Percentiles rank a stretch among this genome's conserved stretches.
These are phyloP conservation scores for Lactarius vividus DNA, from an alignment of 768 basidiomycete species.

Conservation along the genomic window DNA sequence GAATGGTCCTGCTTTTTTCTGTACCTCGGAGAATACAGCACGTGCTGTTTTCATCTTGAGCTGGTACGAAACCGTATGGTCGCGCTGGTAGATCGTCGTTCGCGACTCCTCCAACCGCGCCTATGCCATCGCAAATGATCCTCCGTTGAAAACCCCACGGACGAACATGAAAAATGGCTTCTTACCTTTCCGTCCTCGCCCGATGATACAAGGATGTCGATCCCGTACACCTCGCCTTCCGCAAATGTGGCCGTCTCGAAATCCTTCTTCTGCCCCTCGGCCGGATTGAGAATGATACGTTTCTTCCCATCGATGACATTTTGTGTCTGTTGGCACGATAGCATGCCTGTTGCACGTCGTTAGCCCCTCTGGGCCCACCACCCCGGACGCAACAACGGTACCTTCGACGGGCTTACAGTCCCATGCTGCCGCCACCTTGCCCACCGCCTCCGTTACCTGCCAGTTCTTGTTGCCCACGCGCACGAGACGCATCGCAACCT, in stretches of 20 bases:
- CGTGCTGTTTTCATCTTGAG: constrained; percentile 98
- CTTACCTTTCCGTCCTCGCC: constrained; percentile 87
- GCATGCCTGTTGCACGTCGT: constrained; percentile 62
- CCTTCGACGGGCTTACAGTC: constrained; percentile 95
- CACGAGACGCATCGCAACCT: constrained; percentile 86
- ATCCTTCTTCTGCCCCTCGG: constrained; percentile 78
- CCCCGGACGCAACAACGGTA: constrained; percentile 32
- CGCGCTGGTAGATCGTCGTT: constrained; percentile 92
- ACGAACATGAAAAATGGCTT: not conserved
- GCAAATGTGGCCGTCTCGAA: constrained; percentile 83
- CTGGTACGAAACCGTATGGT: constrained; percentile 83
- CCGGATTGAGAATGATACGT: constrained; percentile 88
- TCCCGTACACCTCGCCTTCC: constrained; percentile 93
- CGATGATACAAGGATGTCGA: constrained; percentile 87
- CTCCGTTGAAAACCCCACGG: constrained; percentile 1
- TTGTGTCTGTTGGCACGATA: constrained; percentile 92
- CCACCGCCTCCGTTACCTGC: constrained; percentile 85
- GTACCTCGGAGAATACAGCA: constrained; percentile 94
- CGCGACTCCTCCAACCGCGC: constrained; percentile 85
- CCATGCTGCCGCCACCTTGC: constrained; percentile 66
- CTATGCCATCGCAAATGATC: constrained; percentile 40
- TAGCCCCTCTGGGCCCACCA: constrained; percentile 13
- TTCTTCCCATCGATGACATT: constrained; percentile 97
- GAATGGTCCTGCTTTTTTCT: constrained; percentile 97
- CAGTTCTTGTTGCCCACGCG: constrained; percentile 96